phyloP scores from a whole-genome alignment of 2,329 filamentous ascomycete species.

The Trichoderma sp. region DNA sequence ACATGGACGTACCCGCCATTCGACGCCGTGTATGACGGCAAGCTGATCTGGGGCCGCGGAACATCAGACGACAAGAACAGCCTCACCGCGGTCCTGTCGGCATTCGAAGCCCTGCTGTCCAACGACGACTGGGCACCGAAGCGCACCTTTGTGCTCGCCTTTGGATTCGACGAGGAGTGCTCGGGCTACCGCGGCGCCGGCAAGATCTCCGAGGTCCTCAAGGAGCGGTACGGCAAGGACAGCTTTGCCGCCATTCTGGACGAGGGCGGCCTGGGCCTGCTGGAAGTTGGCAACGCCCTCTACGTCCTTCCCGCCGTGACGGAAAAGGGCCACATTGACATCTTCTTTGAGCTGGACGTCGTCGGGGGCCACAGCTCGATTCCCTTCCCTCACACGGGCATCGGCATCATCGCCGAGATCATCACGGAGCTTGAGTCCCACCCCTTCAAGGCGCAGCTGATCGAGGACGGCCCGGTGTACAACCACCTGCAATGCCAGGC shows the following conservation, averaged over 20 bases:
- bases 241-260: slow-evolving; percentile 64
- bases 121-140: slow-evolving; percentile 54
- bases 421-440: slow-evolving; percentile 65
- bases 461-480: slow-evolving; percentile 57
- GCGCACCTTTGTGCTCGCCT: slow-evolving; percentile 60
- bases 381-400: slow-evolving; percentile 66
- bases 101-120: slow-evolving; percentile 53
- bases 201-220: slow-evolving; percentile 52
- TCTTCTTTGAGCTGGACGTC: slow-evolving; percentile 59
- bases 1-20: slow-evolving; percentile 50
- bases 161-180: slow-evolving; percentile 68
- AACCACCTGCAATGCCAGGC: slow-evolving; percentile 60
- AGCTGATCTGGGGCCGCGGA: slow-evolving; percentile 49
- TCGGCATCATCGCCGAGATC: slow-evolving; percentile 68
- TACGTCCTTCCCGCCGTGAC: slow-evolving; percentile 62
- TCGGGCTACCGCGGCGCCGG: slow-evolving; percentile 60
- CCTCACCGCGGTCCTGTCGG: slow-evolving; percentile 44
- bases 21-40: slow-evolving; percentile 46
- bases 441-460: slow-evolving; percentile 52
- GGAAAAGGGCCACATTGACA: slow-evolving; percentile 65
- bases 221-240: slow-evolving; percentile 56
- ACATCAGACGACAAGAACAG: slow-evolving; percentile 49
- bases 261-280: slow-evolving; percentile 62
- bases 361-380: slow-evolving; percentile 63
- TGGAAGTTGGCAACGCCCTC: slow-evolving; percentile 48